Conservation (phyloP, 495 filamentous ascomycete genomes). For the Stereocaulon alpinum region DNA sequence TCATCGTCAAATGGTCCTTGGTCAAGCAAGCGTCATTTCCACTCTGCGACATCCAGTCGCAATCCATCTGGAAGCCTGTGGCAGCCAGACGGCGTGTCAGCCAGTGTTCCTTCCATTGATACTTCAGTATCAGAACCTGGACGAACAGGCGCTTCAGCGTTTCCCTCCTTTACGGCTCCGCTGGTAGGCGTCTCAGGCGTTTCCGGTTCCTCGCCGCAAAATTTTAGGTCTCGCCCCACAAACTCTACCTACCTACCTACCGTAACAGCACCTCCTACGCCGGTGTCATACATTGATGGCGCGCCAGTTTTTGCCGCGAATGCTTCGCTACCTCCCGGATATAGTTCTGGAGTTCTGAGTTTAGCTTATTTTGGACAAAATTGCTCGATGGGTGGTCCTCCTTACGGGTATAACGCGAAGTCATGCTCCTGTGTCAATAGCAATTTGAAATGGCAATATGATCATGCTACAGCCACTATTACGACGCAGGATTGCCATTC, state of each 20-base stretch:
- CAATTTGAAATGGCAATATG: constrained; percentile 9
- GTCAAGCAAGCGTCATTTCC: too few species aligned
- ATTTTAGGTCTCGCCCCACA: neutral
- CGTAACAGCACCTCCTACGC: constrained; percentile 4
- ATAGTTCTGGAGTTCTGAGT: constrained; percentile 5
- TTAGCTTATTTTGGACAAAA: constrained; percentile 3
- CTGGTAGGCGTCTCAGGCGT: too few species aligned
- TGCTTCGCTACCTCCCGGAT: constrained; percentile 7
- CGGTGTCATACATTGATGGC: neutral
- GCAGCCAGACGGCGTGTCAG: too few species aligned
- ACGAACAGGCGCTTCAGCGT: too few species aligned
- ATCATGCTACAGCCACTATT: constrained; percentile 10
- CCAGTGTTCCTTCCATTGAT: too few species aligned
- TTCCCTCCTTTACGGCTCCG: too few species aligned
- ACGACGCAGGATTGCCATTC: constrained; percentile 11
- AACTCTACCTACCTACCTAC: neutral
- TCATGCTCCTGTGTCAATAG: constrained; percentile 14
- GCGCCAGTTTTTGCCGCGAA: constrained; percentile 10
- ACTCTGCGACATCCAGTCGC: too few species aligned
- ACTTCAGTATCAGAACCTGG: too few species aligned
- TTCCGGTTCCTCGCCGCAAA: neutral
- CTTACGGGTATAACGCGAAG: constrained; percentile 14
- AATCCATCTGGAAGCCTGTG: too few species aligned
- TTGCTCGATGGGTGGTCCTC: constrained; percentile 12
- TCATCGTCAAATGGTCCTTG: too few species aligned